A percentile compares a stretch with the other conserved stretches of the same genome.
Evolutionary conservation across 345 rosid genomes (phyloP).

Genomic region (Lumnitzera littorea): DNA sequence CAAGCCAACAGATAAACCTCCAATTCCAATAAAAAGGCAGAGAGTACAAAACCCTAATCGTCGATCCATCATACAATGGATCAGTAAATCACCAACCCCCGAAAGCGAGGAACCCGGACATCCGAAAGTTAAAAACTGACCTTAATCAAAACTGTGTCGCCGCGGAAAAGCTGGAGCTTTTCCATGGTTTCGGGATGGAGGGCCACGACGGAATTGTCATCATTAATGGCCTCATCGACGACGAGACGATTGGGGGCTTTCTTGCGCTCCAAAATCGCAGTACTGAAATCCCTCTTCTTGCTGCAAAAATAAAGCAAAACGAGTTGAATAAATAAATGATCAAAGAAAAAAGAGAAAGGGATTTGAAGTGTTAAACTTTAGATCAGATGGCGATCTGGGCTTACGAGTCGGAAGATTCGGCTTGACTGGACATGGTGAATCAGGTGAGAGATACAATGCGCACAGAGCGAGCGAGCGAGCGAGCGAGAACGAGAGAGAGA

Average conservation of each 20-base stretch:
- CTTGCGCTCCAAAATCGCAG: conserved; percentile 88
- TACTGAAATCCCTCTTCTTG: conserved; percentile 84
- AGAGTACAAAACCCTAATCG: no score
- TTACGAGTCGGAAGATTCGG: conserved; percentile 88
- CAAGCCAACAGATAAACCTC: no score
- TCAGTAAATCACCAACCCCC: no score
- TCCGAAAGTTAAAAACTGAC: conserved; percentile 17
- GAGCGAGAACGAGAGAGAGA: no score
- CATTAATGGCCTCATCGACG: conserved; percentile 84
- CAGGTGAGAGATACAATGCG: not conserved
- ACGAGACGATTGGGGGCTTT: conserved; percentile 81
- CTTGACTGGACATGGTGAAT: conserved; percentile 51
- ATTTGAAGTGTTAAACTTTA: no score
- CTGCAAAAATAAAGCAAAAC: conserved; percentile 19
- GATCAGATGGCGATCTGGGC: conserved; percentile 33
- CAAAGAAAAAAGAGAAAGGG: not conserved
- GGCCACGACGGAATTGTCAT: conserved; percentile 86
- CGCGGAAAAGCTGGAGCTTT: conserved; percentile 95
- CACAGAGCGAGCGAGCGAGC: not conserved
- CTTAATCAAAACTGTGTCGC: conserved; percentile 88
- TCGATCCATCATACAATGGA: no score
- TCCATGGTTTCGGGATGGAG: conserved; percentile 92
- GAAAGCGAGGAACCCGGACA: not conserved
- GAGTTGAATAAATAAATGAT: conserved; percentile 7
- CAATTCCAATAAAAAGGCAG: no score